These are phyloP conservation scores for Calonectria henricotiae DNA, from an alignment of 2,329 filamentous ascomycete genomes.

Conservation along the genomic window DNA sequence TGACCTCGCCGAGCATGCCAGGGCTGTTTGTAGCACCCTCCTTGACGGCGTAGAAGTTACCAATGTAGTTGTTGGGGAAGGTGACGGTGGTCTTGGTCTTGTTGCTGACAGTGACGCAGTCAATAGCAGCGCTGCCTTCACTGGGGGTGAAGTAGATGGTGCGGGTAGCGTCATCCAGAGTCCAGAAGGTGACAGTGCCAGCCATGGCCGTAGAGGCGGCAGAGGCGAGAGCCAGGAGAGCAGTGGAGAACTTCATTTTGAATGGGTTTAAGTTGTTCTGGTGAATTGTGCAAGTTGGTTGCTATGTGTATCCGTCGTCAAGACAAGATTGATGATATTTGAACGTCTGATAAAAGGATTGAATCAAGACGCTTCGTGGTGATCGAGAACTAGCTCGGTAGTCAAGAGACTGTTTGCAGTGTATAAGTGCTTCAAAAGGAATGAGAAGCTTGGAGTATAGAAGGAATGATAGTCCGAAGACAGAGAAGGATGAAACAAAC, in stretches of 20 bases:
- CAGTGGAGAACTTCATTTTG: conserved; percentile 71
- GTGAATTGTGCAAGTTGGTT: conserved; percentile 23
- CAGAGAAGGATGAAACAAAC: conserved; percentile 49
- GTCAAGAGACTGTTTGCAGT: conserved; percentile 40
- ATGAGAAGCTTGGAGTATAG: conserved; percentile 53
- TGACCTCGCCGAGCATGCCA: conserved; percentile 71
- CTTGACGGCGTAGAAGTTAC: conserved; percentile 68
- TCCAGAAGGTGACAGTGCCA: conserved; percentile 72
- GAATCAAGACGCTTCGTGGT: conserved; percentile 45
- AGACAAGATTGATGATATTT: conserved; percentile 46
- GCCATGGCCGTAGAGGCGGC: conserved; percentile 63
- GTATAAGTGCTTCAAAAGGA: conserved; percentile 54
- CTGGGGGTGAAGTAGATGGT: conserved; percentile 69
- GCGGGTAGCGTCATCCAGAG: conserved; percentile 69
- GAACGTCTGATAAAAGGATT: conserved; percentile 49
- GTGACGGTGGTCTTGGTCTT: conserved; percentile 60
- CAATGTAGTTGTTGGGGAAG: conserved; percentile 64
- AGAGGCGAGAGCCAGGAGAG: conserved; percentile 64
- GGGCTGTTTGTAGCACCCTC: conserved; percentile 61
- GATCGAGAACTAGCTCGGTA: conserved; percentile 53
- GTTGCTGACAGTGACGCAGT: conserved; percentile 60
- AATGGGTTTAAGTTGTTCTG: conserved; percentile 39
- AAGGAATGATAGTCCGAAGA: conserved; percentile 55
- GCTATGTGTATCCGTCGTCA: conserved; percentile 48
- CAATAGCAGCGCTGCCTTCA: conserved; percentile 57